Percentiles rank a stretch among this genome's conserved stretches.
Evolutionary conservation across 164 flowering plant species (phyloP).

Genomic region (Vitis cinerea): DNA sequence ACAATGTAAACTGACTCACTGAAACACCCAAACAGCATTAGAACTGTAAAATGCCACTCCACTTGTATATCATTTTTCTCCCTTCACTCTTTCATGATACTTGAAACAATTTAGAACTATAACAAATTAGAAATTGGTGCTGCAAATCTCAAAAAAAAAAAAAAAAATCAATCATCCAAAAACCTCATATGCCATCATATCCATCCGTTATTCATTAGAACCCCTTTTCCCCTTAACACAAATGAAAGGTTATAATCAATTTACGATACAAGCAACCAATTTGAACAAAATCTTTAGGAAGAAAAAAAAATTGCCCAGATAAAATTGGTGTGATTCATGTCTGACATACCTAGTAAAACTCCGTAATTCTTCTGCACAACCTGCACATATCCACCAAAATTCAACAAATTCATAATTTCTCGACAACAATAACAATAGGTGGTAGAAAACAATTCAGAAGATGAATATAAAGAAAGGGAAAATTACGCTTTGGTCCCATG

Average conservation of each 20-base stretch:
- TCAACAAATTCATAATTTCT: background rate
- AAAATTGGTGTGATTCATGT: background rate
- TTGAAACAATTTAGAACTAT: background rate
- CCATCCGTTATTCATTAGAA: no score
- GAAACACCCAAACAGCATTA: conserved; percentile 17
- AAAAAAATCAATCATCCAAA: background rate
- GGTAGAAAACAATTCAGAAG: background rate
- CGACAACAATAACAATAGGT: background rate
- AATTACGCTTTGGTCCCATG: conserved; percentile 81
- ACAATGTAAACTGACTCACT: conserved; percentile 97
- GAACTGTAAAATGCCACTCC: background rate
- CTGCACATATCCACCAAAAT: conserved; percentile 38
- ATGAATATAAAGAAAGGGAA: background rate
- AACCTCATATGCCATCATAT: no score
- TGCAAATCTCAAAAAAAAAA: background rate
- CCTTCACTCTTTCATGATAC: background rate
- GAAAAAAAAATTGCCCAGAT: no score
- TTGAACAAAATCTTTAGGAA: no score
- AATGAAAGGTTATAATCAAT: no score
- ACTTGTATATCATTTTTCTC: background rate
- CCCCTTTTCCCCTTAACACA: no score
- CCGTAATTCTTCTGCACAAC: conserved; percentile 81
- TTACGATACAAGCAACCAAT: no score
- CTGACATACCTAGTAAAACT: conserved; percentile 72
- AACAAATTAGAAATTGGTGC: no score